Evolutionary conservation across 2,329 filamentous ascomycete genomes (phyloP), one percentile per base, ranked within the genome.

Genomic region (Ophiosphaerella narmari): DNA sequence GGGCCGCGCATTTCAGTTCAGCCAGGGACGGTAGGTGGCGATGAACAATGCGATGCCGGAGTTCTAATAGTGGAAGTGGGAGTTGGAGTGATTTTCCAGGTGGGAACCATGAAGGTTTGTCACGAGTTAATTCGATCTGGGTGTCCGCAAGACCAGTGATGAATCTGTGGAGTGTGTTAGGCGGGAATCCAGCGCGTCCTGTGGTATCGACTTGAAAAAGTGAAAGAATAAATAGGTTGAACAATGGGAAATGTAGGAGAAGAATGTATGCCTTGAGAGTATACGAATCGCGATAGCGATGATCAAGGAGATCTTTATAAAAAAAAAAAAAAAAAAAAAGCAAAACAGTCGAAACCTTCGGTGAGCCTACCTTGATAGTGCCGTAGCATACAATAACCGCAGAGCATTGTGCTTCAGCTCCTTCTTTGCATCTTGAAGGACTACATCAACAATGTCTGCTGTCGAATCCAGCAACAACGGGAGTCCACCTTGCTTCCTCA

Each of bases 31-130:
- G 92, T 48, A 96, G 77, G 68, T 91, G 89, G 72, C 95, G 90
- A 71, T 97, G 92, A 35, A 91, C 95, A 37, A 89, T 90, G 75
- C 95, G 89, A 71, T 97, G 92, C 39, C 92, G 84, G 50, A 95
- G 79, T 77, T 96, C 91, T 46, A 97, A 91, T 72, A 96, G 95
- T 83, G 86, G 52, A 87, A 88, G 21, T 88, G 65, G 68, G 11
- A 62, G 55, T 43, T 65, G 55, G 26, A 65, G 59, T 2, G 55
- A 37, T 51, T 62, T 60, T 11, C 57, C 57, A 2, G 61, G 53
- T 2, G 57, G 59, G 35, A 63, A 63, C 61, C 59, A 68, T 32
- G 56, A 55, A 11, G 67, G 67, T 1, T 59, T 62, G 50, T 63
- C 58, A 24, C 67, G 66, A n/a, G 54, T 54, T 16, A 72, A 59